Conservation (phyloP, 2,329 filamentous ascomycete species). For the Monosporascus sp. region DNA sequence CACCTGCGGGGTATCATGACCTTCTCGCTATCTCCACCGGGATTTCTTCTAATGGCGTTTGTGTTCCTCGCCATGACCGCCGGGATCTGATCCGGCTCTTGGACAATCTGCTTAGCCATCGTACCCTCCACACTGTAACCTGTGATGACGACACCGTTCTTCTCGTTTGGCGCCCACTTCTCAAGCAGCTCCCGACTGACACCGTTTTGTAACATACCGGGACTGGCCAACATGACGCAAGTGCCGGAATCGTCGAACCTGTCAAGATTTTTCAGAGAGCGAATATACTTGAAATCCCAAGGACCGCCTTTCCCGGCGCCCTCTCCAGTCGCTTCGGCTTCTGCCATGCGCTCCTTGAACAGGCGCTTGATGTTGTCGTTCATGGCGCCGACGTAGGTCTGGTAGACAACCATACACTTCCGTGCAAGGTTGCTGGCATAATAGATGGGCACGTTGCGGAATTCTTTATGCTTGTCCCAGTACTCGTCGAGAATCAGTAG, state of each 20-base stretch:
- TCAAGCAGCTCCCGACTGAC: conserved; percentile 90
- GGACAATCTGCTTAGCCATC: conserved; percentile 94
- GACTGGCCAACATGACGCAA: conserved; percentile 95
- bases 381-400: conserved; percentile 97
- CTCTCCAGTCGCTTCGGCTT: conserved; percentile 77
- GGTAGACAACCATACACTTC: conserved; percentile 98
- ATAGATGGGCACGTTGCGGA: conserved; percentile 89
- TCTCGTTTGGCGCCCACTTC: conserved; percentile 90
- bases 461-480: conserved; percentile 85
- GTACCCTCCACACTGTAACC: conserved; percentile 98
- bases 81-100: conserved; percentile 90
- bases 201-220: conserved; percentile 97
- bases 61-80: conserved; percentile 80
- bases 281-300: conserved; percentile 95
- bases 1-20: conserved; percentile 89
- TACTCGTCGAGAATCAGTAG: conserved; percentile 95
- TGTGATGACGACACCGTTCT: conserved; percentile 97
- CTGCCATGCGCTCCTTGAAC: conserved; percentile 88
- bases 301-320: conserved; percentile 73
- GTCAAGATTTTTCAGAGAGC: conserved; percentile 86
- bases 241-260: conserved; percentile 93
- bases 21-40: conserved; percentile 71
- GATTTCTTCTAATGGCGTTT: conserved; percentile 57
- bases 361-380: conserved; percentile 97
- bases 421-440: conserved; percentile 93